Base-by-base conservation (phyloP, 805 yeast species). In the Kodamaea jinghongensis region DNA sequence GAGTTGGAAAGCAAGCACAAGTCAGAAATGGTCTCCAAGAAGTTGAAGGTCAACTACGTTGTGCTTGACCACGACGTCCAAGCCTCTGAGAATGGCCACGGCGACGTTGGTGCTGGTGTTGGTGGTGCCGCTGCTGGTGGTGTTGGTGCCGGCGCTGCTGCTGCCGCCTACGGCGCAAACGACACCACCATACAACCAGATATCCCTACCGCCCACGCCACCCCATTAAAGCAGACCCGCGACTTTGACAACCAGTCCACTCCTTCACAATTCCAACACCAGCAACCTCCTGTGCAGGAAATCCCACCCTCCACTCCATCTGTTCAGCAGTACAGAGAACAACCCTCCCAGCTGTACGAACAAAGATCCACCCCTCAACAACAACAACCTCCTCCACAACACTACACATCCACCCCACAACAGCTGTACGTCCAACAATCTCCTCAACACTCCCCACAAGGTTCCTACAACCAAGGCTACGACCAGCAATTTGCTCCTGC, bases 11-110 rank as follows among this genome's bases (percentile, higher is more conserved):
- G 75, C 26, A 74, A 73, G 58, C 71, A 69, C 61, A 76, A 79
- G 57, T 60, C 69, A 22, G 73, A 73, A 48, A 71, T 81, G 40
- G 68, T 73, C 28, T 76, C 82, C 53, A 83, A 76, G 67, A 84
- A 79, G 67, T 78, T 78, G 60, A 78, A 76, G 62, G 91, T 85
- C 40, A 73, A 68, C 55, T 80, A 78, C 52, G 54, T 67, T 28
- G 51, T 70, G 42, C 56, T 58, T 37, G 62, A 54, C 40, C 61
- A 56, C 34, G 56, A 52, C 30, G 51, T 44, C 28, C 41, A 45
- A 14, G 48, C 38, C 48, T 22, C 36, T 12, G 41, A 41, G 36
- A 38, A 36, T 28, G 54, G 53, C 46, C 51, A 48, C 49, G 52
- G 48, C 46, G 42, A 50, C 41, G 45, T 32, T 35, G 42, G 55